Conservation (phyloP, 768 basidiomycete species). For the Naganishia vishniacii region DNA sequence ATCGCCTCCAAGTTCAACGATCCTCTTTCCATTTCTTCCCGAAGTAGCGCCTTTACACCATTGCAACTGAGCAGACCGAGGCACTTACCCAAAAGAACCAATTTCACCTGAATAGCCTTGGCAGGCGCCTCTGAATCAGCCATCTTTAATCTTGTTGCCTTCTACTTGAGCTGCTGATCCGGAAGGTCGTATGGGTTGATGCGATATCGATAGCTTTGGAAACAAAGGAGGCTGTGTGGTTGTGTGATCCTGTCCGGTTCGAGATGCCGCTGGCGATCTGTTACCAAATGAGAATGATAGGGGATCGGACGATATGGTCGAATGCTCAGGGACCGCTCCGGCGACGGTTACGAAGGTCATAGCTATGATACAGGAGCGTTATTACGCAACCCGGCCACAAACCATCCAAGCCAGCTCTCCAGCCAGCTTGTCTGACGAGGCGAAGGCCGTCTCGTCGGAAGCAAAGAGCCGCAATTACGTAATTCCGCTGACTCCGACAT, state of each 20-base stretch:
- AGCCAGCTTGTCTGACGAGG: too few species aligned
- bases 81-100: constrained; percentile 80
- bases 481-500: too few species aligned
- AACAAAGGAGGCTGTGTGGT: constrained; percentile 12
- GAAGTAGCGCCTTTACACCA: too few species aligned
- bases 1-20: background rate
- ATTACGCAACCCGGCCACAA: background rate
- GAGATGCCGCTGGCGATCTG: background rate
- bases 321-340: too few species aligned
- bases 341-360: background rate
- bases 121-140: constrained; percentile 33
- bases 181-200: background rate
- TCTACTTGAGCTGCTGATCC: background rate
- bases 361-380: background rate
- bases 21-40: too few species aligned
- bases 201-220: background rate
- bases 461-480: too few species aligned
- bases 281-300: background rate
- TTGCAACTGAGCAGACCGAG: too few species aligned
- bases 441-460: too few species aligned
- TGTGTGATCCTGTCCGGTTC: background rate
- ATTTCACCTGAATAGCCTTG: constrained; percentile 94
- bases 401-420: too few species aligned
- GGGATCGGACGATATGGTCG: too few species aligned
- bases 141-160: background rate